Percentiles rank a stretch among this genome's conserved stretches.
Evolutionary conservation across 2,329 filamentous ascomycete genomes (phyloP).

Genomic region (Sclerotinia spermophila): DNA sequence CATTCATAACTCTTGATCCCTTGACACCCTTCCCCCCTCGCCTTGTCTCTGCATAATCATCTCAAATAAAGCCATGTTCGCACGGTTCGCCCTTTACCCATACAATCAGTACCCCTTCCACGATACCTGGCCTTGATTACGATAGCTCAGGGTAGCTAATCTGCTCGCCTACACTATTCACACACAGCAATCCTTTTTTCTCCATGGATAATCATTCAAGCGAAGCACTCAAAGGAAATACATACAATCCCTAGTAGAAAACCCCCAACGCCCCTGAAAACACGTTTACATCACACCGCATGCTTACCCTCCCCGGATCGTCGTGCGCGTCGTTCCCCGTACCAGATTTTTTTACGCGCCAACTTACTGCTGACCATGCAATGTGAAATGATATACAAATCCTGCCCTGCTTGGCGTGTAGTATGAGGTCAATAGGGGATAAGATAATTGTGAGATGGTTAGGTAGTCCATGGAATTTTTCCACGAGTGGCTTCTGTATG

Average conservation of each 20-base stretch:
- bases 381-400: not conserved
- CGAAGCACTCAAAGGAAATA: not conserved
- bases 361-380: not conserved
- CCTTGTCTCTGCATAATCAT: constrained; percentile 10
- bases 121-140: not conserved
- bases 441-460: not conserved
- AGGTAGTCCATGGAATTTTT: not conserved
- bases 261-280: not conserved
- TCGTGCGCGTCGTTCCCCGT: constrained; percentile 5
- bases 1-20: not conserved
- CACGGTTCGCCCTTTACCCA: not conserved
- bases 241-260: not conserved
- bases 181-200: constrained; percentile 2
- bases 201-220: not conserved
- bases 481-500: constrained; percentile 2
- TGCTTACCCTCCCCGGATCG: constrained; percentile 9
- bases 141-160: not conserved
- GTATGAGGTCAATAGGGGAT: not conserved
- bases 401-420: not conserved
- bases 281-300: constrained; percentile 13
- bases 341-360: not conserved
- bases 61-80: not conserved
- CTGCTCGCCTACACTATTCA: not conserved
- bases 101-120: not conserved
- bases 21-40: not conserved